Percentiles rank a stretch among this genome's conserved stretches.
These are phyloP conservation scores for Akanthomyces lecanii DNA, from an alignment of 2,329 filamentous ascomycete genomes.

Conservation along the genomic window DNA sequence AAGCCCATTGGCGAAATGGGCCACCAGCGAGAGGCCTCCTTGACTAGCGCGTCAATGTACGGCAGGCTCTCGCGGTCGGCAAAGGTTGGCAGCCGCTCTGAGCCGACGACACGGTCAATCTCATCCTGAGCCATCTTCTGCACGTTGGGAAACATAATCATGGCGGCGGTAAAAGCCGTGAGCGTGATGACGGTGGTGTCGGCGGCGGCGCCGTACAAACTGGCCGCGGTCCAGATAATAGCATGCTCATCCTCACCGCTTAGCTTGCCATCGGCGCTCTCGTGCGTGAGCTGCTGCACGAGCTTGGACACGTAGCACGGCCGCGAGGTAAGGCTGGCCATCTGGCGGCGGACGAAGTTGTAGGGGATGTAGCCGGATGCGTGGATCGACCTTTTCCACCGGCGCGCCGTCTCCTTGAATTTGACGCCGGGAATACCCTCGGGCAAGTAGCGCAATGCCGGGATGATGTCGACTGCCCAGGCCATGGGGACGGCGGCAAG, in stretches of 20 bases:
- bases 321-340: constrained; percentile 20
- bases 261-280: background rate
- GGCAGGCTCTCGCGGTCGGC: constrained; percentile 41
- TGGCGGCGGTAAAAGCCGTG: constrained; percentile 41
- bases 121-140: constrained; percentile 38
- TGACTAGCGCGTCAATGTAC: constrained; percentile 27
- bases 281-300: background rate
- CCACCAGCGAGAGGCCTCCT: constrained; percentile 25
- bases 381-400: constrained; percentile 24
- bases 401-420: constrained; percentile 28
- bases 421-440: constrained; percentile 27
- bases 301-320: constrained; percentile 27
- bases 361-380: constrained; percentile 26
- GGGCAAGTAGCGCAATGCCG: constrained; percentile 29
- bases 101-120: constrained; percentile 41
- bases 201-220: constrained; percentile 19
- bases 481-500: constrained; percentile 26
- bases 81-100: constrained; percentile 36
- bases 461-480: constrained; percentile 33
- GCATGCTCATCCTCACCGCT: constrained; percentile 2
- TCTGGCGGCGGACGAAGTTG: constrained; percentile 27
- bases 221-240: constrained; percentile 18
- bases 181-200: constrained; percentile 23
- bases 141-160: constrained; percentile 39
- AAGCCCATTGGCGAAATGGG: constrained; percentile 33